These are phyloP conservation scores for Fusarium annulatum DNA, from an alignment of 2,329 filamentous ascomycete genomes.

Conservation along the genomic window DNA sequence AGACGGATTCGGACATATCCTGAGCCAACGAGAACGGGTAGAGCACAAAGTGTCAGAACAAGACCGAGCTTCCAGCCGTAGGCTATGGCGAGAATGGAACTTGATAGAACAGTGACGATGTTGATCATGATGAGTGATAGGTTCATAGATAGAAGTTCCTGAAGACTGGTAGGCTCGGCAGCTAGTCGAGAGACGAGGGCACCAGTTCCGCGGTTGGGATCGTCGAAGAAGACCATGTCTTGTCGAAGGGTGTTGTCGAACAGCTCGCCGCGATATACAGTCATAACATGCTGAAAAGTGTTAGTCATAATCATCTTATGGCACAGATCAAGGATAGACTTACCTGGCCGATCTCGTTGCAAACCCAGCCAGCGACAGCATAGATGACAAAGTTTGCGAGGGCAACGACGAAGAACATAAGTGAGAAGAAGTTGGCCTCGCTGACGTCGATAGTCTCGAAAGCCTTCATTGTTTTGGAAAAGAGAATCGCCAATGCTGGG, in stretches of 20 bases:
- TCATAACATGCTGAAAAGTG: slow-evolving; percentile 45
- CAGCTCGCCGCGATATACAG: slow-evolving; percentile 52
- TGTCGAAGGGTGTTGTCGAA: slow-evolving; percentile 65
- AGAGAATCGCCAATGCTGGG: slow-evolving; percentile 55
- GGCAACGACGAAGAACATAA: slow-evolving; percentile 68
- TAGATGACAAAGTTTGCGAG: slow-evolving; percentile 59
- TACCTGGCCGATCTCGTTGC: slow-evolving; percentile 53
- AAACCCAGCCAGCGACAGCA: slow-evolving; percentile 50
- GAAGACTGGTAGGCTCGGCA: slow-evolving; percentile 58
- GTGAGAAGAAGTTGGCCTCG: slow-evolving; percentile 62
- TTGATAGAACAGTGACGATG: slow-evolving; percentile 58
- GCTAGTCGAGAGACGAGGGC: slow-evolving; percentile 53
- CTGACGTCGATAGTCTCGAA: slow-evolving; percentile 49
- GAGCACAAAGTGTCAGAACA: slow-evolving; percentile 57
- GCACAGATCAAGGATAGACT: not conserved
- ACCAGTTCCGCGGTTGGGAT: slow-evolving; percentile 52
- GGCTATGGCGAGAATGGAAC: slow-evolving; percentile 57
- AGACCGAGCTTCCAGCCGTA: slow-evolving; percentile 64
- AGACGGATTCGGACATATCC: slow-evolving; percentile 62
- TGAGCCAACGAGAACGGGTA: slow-evolving; percentile 57
- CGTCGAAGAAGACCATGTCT: slow-evolving; percentile 62
- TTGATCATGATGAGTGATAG: slow-evolving; percentile 60
- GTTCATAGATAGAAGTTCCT: slow-evolving; percentile 63
- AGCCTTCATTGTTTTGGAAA: slow-evolving; percentile 54
- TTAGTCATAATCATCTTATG: not conserved